Conservation (phyloP, 345 rosid genomes). For the Sisymbrium altissimum region DNA sequence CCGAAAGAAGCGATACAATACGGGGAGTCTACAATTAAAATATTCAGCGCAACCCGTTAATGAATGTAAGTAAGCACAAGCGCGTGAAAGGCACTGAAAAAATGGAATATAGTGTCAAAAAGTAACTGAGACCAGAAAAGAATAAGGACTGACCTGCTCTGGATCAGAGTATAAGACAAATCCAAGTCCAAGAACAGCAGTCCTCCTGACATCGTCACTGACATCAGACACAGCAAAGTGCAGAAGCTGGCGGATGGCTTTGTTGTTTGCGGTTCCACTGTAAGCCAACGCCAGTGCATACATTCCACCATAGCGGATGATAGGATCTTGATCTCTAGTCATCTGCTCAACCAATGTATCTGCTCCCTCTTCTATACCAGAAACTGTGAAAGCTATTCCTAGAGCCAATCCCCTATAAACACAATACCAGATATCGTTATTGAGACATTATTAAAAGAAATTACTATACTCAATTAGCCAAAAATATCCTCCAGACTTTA, state of each 20-base stretch:
- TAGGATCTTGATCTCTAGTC: conserved; percentile 98
- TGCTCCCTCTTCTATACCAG: conserved; percentile 99
- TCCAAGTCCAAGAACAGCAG: conserved; percentile 97
- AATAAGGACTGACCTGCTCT: no score
- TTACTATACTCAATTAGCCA: no score
- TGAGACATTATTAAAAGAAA: no score
- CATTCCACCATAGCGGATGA: conserved; percentile 98
- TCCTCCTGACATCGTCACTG: conserved; percentile 97
- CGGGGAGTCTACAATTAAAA: conserved; percentile 99
- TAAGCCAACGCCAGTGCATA: conserved; percentile 97
- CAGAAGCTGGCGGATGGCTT: conserved; percentile 95
- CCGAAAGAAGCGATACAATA: conserved; percentile 91
- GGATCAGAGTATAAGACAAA: conserved; percentile 97
- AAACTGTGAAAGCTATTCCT: conserved; percentile 96
- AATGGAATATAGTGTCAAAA: no score
- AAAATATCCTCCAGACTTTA: background rate
- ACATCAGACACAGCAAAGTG: conserved; percentile 99
- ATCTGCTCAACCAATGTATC: conserved; percentile 97
- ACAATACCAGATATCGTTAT: background rate
- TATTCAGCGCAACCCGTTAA: no score
- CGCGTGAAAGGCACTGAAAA: no score
- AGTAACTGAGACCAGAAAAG: no score
- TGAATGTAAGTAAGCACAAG: no score
- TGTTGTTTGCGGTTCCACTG: conserved; percentile 97
- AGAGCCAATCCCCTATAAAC: conserved; percentile 81